A percentile compares a stretch with the other conserved stretches of the same genome.
phyloP scores from a whole-genome alignment of 2,329 filamentous ascomycete species.

The Stenocarpella maydis region DNA sequence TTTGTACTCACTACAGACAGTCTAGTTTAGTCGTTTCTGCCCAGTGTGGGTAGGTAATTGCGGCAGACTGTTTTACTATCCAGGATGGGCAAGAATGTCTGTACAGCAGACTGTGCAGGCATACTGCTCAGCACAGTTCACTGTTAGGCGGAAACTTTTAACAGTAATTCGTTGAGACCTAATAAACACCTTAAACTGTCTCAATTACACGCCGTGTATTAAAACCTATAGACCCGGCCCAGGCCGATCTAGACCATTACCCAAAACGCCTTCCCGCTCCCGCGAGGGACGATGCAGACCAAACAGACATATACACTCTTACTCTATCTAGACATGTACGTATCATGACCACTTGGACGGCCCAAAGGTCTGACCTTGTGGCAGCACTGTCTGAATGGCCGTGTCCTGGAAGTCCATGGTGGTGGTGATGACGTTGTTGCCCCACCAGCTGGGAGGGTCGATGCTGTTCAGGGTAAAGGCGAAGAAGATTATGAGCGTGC shows the following conservation, averaged over 20 bases:
- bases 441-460: constrained; percentile 74
- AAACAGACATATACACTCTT: background rate
- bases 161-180: background rate
- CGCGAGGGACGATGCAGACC: background rate
- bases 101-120: background rate
- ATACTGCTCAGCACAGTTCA: background rate
- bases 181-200: background rate
- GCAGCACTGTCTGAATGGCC: constrained; percentile 63
- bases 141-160: background rate
- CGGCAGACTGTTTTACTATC: too few relatives aligned
- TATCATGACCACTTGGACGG: constrained; percentile 57
- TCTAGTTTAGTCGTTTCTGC: too few relatives aligned
- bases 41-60: too few relatives aligned
- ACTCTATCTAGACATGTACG: constrained; percentile 43
- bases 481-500: constrained; percentile 75
- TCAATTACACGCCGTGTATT: background rate
- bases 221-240: background rate
- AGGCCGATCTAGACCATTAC: background rate
- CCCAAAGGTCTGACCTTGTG: constrained; percentile 67
- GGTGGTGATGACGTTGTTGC: constrained; percentile 63
- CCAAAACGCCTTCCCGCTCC: constrained; percentile 1
- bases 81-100: too few relatives aligned
- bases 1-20: too few relatives aligned
- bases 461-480: constrained; percentile 71
- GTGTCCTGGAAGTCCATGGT: constrained; percentile 70